phyloP scores from a whole-genome alignment of 2,329 filamentous ascomycete genomes.

The Fusarium torulosum region DNA sequence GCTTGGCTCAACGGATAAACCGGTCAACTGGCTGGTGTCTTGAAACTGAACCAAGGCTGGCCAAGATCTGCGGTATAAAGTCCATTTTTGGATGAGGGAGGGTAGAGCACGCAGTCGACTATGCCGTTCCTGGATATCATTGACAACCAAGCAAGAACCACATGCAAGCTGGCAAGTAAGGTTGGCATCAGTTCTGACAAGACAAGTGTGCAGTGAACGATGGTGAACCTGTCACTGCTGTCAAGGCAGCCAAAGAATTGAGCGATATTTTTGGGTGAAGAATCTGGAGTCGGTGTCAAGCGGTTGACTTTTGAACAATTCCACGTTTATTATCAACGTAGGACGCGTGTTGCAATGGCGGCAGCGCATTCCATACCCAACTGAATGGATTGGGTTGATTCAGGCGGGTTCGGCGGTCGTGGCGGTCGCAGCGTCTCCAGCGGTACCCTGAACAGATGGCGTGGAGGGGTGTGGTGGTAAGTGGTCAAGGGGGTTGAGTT shows the following conservation, averaged over 20 bases:
- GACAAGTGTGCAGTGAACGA: slow-evolving; percentile 5
- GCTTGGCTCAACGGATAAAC: slow-evolving; percentile 1
- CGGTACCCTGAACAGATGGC: slow-evolving; percentile 25
- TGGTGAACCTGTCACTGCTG: neutral
- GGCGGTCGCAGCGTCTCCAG: slow-evolving; percentile 43
- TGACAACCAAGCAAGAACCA: slow-evolving; percentile 22
- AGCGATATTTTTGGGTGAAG: neutral
- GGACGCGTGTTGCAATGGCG: slow-evolving; percentile 45
- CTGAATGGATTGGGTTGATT: slow-evolving; percentile 46
- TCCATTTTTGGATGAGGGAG: slow-evolving; percentile 30
- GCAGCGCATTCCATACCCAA: slow-evolving; percentile 47
- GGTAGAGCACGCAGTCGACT: slow-evolving; percentile 20
- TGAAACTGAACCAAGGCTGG: slow-evolving; percentile 20
- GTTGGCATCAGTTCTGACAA: slow-evolving; percentile 12
- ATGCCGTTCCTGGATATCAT: slow-evolving; percentile 40
- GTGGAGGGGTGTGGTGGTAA: slow-evolving; percentile 14
- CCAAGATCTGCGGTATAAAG: slow-evolving; percentile 36
- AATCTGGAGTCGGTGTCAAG: slow-evolving; percentile 2
- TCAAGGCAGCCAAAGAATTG: neutral
- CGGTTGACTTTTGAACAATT: slow-evolving; percentile 3
- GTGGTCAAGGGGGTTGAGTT: slow-evolving; percentile 22
- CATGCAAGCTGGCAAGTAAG: slow-evolving; percentile 2
- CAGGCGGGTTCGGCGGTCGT: slow-evolving; percentile 42
- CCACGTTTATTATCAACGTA: slow-evolving; percentile 29
- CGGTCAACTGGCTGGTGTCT: slow-evolving; percentile 25